phyloP scores from a whole-genome alignment of 305 asterid species.

The Andrographis paniculata region DNA sequence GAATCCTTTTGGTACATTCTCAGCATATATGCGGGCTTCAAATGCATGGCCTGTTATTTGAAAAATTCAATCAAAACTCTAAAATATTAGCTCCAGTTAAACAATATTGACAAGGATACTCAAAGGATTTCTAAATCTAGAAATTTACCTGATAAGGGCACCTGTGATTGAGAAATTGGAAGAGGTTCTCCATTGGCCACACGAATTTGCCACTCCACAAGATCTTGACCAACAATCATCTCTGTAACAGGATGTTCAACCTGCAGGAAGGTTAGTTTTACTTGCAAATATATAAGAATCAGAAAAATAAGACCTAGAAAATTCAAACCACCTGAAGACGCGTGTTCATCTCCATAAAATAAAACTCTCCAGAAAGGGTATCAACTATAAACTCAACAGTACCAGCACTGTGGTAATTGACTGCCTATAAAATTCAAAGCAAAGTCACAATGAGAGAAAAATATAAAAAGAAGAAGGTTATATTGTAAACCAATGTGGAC shows the following conservation, averaged over 20 bases:
- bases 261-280: constrained; percentile 30
- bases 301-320: constrained; percentile 15
- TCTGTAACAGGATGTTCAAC: constrained; percentile 99
- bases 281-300: constrained; percentile 17
- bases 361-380: constrained; percentile 72
- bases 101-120: constrained; percentile 9
- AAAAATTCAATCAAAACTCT: not conserved
- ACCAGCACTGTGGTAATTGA: constrained; percentile 83
- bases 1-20: constrained; percentile 93
- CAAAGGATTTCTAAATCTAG: constrained; percentile 1
- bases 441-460: constrained; percentile 17
- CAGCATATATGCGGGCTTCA: constrained; percentile 98
- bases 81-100: no score
- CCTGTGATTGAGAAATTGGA: constrained; percentile 72
- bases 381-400: constrained; percentile 97
- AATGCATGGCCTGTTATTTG: constrained; percentile 79
- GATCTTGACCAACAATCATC: constrained; percentile 98
- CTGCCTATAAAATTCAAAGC: constrained; percentile 57
- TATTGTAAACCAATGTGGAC: not conserved
- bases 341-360: constrained; percentile 99
- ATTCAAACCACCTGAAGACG: constrained; percentile 81
- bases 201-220: constrained; percentile 98
- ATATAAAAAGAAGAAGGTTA: not conserved
- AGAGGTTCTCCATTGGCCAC: constrained; percentile 95
- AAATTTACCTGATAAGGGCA: constrained; percentile 72